Evolutionary conservation across 192 early-diverging fungal species (phyloP), one percentile per base, ranked within the genome.

Genomic region (Linnemannia exigua): DNA sequence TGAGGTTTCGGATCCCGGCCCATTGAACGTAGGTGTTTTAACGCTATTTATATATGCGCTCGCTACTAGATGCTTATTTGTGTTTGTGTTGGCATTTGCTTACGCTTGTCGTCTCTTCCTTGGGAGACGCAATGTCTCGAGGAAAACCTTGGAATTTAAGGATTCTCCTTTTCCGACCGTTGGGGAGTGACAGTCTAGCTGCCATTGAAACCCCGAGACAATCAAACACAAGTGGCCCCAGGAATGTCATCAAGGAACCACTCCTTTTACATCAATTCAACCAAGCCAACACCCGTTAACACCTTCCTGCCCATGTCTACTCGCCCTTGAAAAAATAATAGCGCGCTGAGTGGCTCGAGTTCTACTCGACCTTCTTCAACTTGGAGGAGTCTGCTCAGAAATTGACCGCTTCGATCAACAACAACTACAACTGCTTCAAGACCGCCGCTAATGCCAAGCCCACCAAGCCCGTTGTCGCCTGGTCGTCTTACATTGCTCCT

Each of bases 331-430:
- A 25, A 20, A 84, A 84, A 79, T 88, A 89, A 22, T 75, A 93
- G 89, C 91, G 92, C 48, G 81, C 90, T 67, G 89, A 90, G 70
- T 94, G 92, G 92, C 70, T 93, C 67, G 79, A 88, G 78, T 93
- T 93, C 86, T 90, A 92, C 81, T 81, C 88, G 17, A 87, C 90
- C 38, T 94, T 94, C 87, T 95, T 91, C 89, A 94, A 95, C 87
- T 69, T 84, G 25, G 94, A 95, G 72, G 79, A 73, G 46, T 37
- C 36, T 41, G 91, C 93, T 31, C 93, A 91, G 72, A 79, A 77
- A n/a, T 69, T 94, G 74, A 80, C 87, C 46, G 33, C 63, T 14
- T 9, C 79, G 3, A 91, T 95, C 63, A 89, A 79, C 71, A 67
- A 85, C 70, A 95, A 95, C 88, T 95, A 94, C 79, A 87, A 89